Base-by-base conservation (phyloP, 1,284 basidiomycete genomes). In the Melampsora americana region DNA sequence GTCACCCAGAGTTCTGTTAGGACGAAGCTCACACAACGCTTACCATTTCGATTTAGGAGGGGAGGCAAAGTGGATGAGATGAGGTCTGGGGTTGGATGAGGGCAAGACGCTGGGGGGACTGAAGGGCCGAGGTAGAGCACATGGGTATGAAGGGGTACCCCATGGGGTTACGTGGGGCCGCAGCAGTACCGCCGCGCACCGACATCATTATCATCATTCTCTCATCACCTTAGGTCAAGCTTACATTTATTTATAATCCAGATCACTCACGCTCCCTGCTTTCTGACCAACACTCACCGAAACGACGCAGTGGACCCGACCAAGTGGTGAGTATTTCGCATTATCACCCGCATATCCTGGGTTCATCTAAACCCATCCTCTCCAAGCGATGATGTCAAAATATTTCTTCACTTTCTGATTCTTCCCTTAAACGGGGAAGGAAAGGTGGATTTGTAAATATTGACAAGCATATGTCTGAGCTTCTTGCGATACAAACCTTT, bases 401-500 rank as follows among this genome's bases (percentile, higher is more conserved):
- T 74, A 67, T 74, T 74, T 74, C 72, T 74, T 74, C 72, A 74
- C 72, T 74, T 74, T 67, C 72, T 56, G 53, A 74, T 30, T 44
- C 65, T 32, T 28, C 6, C 3, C 35, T 5, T 6, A 2, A 18
- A 42, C 2, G 35, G 26, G 48, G 62, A 46, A 46, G 39, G 26
- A 74, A 50, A 56, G 35, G 72, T 18, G 64, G 65, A 60, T 26
- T 39, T 66, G 60, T 53, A 44, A 42, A 14, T 44, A 42, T 42
- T 28, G 72, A 74, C 72, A 74, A 74, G 72, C 72, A 74, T 74
- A 74, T 74, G 65, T 67, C 72, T 74, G 72, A 74, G 65, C 72
- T 53, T 42, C 46, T 32, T 66, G 39, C n/a, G 50, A 23, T 16
- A 18, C 50, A 4, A 23, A 5, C 50, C 50, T 53, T 53, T 5